phyloP scores from a whole-genome alignment of 768 basidiomycete genomes.

The Leccinum olivaceopallidum region DNA sequence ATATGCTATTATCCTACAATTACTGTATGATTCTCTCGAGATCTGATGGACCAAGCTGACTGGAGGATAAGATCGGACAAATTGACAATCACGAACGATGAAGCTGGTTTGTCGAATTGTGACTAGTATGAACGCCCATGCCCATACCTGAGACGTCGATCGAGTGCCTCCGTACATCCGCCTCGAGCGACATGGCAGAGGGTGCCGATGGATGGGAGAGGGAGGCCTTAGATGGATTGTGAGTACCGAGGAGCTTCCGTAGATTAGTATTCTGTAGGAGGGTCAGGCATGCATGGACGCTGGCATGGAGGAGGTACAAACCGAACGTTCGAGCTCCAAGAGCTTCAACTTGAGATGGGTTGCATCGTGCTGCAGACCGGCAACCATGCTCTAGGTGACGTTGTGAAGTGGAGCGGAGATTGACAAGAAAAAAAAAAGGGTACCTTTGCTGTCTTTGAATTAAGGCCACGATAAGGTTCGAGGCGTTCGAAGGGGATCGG shows the following conservation, averaged over 20 bases:
- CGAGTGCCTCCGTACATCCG: constrained; percentile 36
- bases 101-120: constrained; percentile 4
- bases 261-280: constrained; percentile 31
- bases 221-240: constrained; percentile 17
- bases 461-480: constrained; percentile 67
- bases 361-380: constrained; percentile 67
- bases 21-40: constrained; percentile 14
- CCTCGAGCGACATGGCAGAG: constrained; percentile 31
- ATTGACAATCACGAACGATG: constrained; percentile 9
- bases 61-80: not conserved
- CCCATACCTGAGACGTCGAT: constrained; percentile 34
- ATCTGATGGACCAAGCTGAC: not conserved
- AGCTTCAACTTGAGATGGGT: constrained; percentile 60
- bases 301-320: constrained; percentile 28
- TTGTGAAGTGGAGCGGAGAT: not conserved
- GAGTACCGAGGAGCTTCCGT: constrained; percentile 31
- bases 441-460: constrained; percentile 77
- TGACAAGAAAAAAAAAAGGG: not conserved
- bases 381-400: constrained; percentile 62
- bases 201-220: constrained; percentile 27
- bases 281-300: not conserved
- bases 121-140: constrained; percentile 25
- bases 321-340: constrained; percentile 68
- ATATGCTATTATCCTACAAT: constrained; percentile 22
- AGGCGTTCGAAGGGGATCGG: constrained; percentile 58